phyloP scores from a whole-genome alignment of 129 eudicot species.

The Helichrysum umbraculigerum region DNA sequence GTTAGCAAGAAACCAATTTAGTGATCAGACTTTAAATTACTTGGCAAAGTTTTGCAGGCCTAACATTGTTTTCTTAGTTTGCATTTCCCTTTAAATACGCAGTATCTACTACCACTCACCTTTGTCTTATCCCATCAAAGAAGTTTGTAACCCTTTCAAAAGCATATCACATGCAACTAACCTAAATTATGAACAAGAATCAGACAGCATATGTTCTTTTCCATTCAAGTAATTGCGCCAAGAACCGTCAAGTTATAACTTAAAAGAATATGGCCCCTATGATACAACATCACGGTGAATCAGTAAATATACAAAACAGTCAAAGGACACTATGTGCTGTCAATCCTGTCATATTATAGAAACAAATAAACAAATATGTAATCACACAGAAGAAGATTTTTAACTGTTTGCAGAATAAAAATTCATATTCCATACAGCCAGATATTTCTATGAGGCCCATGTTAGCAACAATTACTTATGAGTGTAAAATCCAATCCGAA shows the following conservation, averaged over 20 bases:
- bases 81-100: not conserved
- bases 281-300: not conserved
- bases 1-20: not conserved
- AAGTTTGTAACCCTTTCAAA: too few relatives aligned
- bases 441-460: not conserved
- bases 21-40: not conserved
- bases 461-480: not conserved
- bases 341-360: not conserved
- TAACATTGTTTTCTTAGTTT: not conserved
- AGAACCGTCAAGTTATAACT: not conserved
- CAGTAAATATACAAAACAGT: not conserved
- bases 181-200: too few relatives aligned
- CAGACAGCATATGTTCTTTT: too few relatives aligned
- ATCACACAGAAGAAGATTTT: not conserved
- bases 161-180: too few relatives aligned
- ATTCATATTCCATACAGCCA: not conserved
- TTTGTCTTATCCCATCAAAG: not conserved
- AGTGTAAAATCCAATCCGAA: slow-evolving; percentile 10
- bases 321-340: not conserved
- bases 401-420: not conserved
- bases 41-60: not conserved
- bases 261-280: not conserved
- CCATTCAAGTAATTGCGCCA: not conserved
- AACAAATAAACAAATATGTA: not conserved
- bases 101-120: not conserved